Conservation (phyloP, 495 filamentous ascomycete genomes). For the Aspergillus carlsbadensis region DNA sequence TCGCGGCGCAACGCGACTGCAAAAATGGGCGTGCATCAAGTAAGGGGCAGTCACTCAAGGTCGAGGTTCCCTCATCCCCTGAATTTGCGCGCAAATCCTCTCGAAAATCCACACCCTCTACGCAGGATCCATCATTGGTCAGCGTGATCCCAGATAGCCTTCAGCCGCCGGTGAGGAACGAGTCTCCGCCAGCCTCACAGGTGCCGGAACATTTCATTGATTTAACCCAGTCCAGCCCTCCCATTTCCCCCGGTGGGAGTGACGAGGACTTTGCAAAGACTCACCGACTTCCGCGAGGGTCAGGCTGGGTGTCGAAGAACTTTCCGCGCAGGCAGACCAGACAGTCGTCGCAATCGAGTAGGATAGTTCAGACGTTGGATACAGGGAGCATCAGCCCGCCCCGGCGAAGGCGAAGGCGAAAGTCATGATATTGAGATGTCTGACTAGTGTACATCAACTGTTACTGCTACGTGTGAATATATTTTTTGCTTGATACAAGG, state of each 20-base stretch:
- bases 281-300: slow-evolving; percentile 30
- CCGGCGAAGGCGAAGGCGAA: not conserved
- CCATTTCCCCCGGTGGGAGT: slow-evolving; percentile 27
- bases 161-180: not conserved
- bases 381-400: slow-evolving; percentile 25
- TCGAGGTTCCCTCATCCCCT: slow-evolving; percentile 17
- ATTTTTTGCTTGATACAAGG: not conserved
- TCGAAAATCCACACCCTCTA: not conserved
- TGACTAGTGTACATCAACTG: not conserved
- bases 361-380: not conserved
- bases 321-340: slow-evolving; percentile 18
- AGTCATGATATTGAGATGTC: not conserved
- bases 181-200: slow-evolving; percentile 22
- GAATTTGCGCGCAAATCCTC: not conserved
- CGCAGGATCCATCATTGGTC: slow-evolving; percentile 10
- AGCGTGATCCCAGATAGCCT: slow-evolving; percentile 13
- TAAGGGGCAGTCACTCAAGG: not conserved
- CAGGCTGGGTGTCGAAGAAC: slow-evolving; percentile 39
- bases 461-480: not conserved
- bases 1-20: slow-evolving; percentile 3
- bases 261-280: slow-evolving; percentile 30
- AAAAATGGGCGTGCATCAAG: slow-evolving; percentile 13
- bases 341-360: slow-evolving; percentile 10
- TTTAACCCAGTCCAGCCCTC: slow-evolving; percentile 42
- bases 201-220: slow-evolving; percentile 36